A percentile compares a stretch with the other conserved stretches of the same genome.
Conservation (phyloP, 495 filamentous ascomycete genomes). For the Penicillium paxilli region DNA sequence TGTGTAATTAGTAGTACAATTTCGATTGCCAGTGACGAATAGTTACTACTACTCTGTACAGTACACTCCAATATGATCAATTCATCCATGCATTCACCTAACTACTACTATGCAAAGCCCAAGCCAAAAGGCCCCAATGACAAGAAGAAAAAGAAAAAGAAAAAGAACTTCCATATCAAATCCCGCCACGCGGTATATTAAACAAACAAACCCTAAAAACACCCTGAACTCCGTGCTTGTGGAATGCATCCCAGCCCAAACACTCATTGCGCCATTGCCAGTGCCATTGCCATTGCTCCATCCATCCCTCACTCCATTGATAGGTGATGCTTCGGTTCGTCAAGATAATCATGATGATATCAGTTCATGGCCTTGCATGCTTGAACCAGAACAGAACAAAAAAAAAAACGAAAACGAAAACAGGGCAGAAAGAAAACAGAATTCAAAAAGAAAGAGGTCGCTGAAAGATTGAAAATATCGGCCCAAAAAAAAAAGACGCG, state of each 20-base stretch:
- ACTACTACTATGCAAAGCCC: conserved; percentile 1
- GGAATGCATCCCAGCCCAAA: too few relatives aligned
- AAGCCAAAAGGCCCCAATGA: background rate
- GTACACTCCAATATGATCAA: background rate
- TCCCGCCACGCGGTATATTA: conserved; percentile 17
- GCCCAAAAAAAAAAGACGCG: background rate
- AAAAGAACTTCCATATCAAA: conserved; percentile 5
- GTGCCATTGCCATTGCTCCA: too few relatives aligned
- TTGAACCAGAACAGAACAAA: background rate
- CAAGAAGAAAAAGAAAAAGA: background rate
- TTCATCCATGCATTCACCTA: too few relatives aligned
- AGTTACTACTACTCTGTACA: too few relatives aligned
- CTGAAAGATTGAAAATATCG: conserved; percentile 1
- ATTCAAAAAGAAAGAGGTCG: conserved; percentile 7
- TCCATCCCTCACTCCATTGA: too few relatives aligned
- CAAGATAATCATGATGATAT: conserved; percentile 12
- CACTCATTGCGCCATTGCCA: too few relatives aligned
- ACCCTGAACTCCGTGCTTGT: conserved; percentile 20
- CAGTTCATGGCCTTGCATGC: background rate
- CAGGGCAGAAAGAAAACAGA: background rate
- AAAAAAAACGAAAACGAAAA: background rate
- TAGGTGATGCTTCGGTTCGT: conserved; percentile 8
- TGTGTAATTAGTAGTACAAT: background rate
- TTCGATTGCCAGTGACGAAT: too few relatives aligned
- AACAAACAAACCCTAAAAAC: conserved; percentile 13